Evolutionary conservation across 2,329 filamentous ascomycete genomes (phyloP).

Genomic region (Rhexocercosporidium sp.): DNA sequence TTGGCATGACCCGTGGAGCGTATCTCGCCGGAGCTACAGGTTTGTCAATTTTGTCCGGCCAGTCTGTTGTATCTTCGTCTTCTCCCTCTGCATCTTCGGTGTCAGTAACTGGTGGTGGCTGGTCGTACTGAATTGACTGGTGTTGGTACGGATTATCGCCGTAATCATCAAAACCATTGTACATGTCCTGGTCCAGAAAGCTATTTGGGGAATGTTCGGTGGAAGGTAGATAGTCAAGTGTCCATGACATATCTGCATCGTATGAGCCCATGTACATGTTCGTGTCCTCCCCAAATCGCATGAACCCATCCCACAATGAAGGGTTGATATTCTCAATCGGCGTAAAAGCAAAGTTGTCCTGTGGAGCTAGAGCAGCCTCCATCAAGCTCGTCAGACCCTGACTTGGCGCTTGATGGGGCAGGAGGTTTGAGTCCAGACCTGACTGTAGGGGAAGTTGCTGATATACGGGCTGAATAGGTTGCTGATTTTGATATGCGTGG

Average conservation of each 20-base stretch:
- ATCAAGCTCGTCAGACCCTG: constrained; percentile 39
- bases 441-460: constrained; percentile 6
- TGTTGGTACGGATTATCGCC: constrained; percentile 30
- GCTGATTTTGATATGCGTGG: constrained; percentile 14
- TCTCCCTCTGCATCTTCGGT: constrained; percentile 34
- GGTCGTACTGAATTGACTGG: constrained; percentile 27
- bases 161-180: constrained; percentile 27
- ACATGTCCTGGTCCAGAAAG: constrained; percentile 27
- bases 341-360: constrained; percentile 25
- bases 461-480: constrained; percentile 7
- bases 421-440: constrained; percentile 12
- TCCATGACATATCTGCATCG: constrained; percentile 41
- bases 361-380: constrained; percentile 38
- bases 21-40: constrained; percentile 20
- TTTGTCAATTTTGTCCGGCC: constrained; percentile 36
- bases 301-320: constrained; percentile 37
- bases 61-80: constrained; percentile 37
- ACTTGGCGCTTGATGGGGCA: constrained; percentile 16
- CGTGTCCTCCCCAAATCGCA: constrained; percentile 33
- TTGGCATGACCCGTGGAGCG: constrained; percentile 28
- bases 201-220: constrained; percentile 32
- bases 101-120: constrained; percentile 18
- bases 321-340: constrained; percentile 33
- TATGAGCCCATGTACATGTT: constrained; percentile 39
- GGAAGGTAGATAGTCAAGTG: constrained; percentile 33